Base-by-base conservation (phyloP, 805 yeast species). In the Candida fluviatilis region DNA sequence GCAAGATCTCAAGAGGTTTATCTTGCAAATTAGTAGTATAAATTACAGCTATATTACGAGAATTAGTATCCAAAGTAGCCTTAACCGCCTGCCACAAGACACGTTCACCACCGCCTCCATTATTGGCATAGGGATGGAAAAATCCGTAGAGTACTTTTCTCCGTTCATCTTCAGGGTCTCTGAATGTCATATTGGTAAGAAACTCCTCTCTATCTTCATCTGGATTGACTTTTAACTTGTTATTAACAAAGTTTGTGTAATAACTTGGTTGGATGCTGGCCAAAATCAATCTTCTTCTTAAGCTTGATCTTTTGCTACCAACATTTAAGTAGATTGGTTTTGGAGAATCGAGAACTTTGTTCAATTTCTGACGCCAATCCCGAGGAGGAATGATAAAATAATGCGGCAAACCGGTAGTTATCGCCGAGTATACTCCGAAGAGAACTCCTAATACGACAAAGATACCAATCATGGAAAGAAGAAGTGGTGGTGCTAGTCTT, bases 31-130 rank as follows among this genome's bases (percentile, higher is more conserved):
- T 85, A 15, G 86, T 86, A 12, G 90, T 80, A 57, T 93, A 93
- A 6, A 93, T 67, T 1, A 77, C 80, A 2, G 75, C 84, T 5
- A 85, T 62, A 49, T 80, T 78, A 19, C 60, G 52, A 5, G 63
- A 61, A 43, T 72, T 68, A 16, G 66, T 60, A 7, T 58, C 47
- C 42, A 90, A 64, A 0, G 95, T 84, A 23, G 82, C 72, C 48
- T 76, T 73, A 5, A 91, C 86, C 0, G 96, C 96, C 39, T 86
- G 89, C 99, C 99, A 93, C 29, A 93, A 66, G 0, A 93, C 99
- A 40, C 91, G 77, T 57, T 93, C 99, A 17, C 99, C 99, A 21
- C 99, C 99, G 14, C 99, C 99, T 33, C 95, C 96, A 28, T 96
- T 95, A 56, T 85, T 86, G 46, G 96, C 89, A 51, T 82, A 85